Evolutionary conservation across 2,329 filamentous ascomycete genomes (phyloP), one percentile per base, ranked within the genome.

Genomic region (Verticillium alfalfae): DNA sequence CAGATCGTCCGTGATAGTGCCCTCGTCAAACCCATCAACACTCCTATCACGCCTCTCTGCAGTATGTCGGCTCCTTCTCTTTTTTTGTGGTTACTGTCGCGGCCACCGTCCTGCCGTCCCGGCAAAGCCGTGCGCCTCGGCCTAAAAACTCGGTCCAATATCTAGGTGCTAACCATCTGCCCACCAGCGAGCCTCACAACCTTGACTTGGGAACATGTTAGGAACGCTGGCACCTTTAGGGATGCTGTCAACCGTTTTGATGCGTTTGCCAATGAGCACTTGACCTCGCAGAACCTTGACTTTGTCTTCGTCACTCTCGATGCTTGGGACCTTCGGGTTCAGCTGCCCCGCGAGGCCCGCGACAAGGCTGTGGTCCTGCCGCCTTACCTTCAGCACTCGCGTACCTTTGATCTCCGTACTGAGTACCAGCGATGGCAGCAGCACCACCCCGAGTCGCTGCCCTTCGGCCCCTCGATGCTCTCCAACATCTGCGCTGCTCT

Each of bases 341-440:
- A 99, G 83, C 86, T 99, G 73, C 95, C 95, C 57, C 92, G 95
- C 66, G 95, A 99, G 81, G 95, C 95, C 72, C 92, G 95, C 71
- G 95, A 99, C 81, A 99, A 99, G 84, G 91, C 93, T 67, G 95
- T 98, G 52, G 95, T 98, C 59, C 86, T 99, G 39, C 95, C 95
- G 26, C 91, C 94, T 10, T 99, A 99, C 76, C 86, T 99, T 63
- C 95, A 99, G 80, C 95, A 99, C 81, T 97, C 95, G 45, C 89
- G 95, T 64, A 97, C 94, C 62, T 99, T 98, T 74, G 95, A 98
- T 74, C 86, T 99, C 62, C 91, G 95, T 66, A 96, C 93, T 71
- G 95, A 99, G 79, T 99, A 99, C 75, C 93, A 97, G 80, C 87
- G 93, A 74, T 99, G 95, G 93, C 95, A 98, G 78, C 92, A 96